Conservation (phyloP, 495 filamentous ascomycete species). For the Cetradonia linearis region DNA sequence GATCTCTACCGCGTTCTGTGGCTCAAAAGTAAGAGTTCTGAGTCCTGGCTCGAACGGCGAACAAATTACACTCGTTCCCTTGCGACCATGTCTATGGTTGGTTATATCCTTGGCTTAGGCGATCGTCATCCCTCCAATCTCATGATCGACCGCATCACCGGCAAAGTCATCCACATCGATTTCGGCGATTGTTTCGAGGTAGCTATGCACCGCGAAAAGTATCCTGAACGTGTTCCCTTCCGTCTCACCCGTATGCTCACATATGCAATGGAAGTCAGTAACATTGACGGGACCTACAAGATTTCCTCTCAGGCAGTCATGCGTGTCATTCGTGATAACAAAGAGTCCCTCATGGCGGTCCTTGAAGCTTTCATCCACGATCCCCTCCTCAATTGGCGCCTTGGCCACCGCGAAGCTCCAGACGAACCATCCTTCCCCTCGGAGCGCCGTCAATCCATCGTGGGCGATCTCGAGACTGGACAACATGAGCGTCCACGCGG, state of each 20-base stretch:
- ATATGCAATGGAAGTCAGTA: conserved; percentile 98
- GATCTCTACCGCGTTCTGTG: conserved; percentile 96
- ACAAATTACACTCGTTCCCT: conserved; percentile 97
- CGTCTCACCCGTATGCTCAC: conserved; percentile 96
- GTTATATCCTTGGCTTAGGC: conserved; percentile 93
- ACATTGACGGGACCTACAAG: conserved; percentile 95
- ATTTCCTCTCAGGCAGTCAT: conserved; percentile 98
- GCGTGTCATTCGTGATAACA: conserved; percentile 91
- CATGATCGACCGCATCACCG: conserved; percentile 90
- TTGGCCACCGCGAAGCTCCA: conserved; percentile 76
- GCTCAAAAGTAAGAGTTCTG: conserved; percentile 96
- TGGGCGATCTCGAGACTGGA: conserved; percentile 50
- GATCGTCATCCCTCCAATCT: conserved; percentile 96
- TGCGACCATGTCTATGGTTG: conserved; percentile 99
- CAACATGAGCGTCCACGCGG: conserved; percentile 34
- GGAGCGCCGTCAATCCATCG: conserved; percentile 66
- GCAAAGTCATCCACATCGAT: conserved; percentile 95
- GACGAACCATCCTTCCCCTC: conserved; percentile 69
- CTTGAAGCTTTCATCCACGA: conserved; percentile 99
- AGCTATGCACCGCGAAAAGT: conserved; percentile 99
- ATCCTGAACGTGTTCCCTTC: conserved; percentile 95
- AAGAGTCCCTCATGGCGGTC: conserved; percentile 96
- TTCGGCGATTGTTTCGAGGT: conserved; percentile 99
- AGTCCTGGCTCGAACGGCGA: conserved; percentile 91
- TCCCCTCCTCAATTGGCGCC: conserved; percentile 91